phyloP scores from a whole-genome alignment of 768 basidiomycete species.

The Dioszegia aurantiaca region DNA sequence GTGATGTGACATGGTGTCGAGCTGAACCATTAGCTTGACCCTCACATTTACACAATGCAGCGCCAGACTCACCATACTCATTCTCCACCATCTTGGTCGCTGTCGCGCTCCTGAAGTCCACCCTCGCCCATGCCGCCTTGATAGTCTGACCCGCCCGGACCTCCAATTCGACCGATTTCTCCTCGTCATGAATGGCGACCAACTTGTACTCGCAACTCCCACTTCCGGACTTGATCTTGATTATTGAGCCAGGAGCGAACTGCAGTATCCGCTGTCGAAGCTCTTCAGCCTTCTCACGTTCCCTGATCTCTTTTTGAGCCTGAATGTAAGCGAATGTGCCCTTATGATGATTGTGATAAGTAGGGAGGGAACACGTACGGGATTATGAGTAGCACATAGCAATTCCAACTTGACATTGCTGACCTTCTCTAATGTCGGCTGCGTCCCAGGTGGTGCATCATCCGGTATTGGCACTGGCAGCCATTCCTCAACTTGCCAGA shows the following conservation, averaged over 20 bases:
- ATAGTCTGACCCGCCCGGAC: neutral
- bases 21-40: constrained; percentile 19
- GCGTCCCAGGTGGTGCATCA: constrained; percentile 20
- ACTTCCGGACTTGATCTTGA: constrained; percentile 78
- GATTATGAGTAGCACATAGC: constrained; percentile 84
- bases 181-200: constrained; percentile 41
- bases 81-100: constrained; percentile 27
- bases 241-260: constrained; percentile 67
- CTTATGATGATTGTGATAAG: too few relatives aligned
- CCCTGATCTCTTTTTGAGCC: constrained; percentile 72
- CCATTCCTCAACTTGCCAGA: constrained; percentile 43
- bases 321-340: constrained; percentile 49
- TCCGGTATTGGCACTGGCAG: constrained; percentile 15
- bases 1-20: constrained; percentile 13
- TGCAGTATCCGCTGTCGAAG: constrained; percentile 68
- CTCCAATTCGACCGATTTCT: constrained; percentile 21
- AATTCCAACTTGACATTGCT: constrained; percentile 72
- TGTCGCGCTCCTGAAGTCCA: constrained; percentile 28
- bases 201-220: constrained; percentile 85
- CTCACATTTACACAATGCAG: neutral
- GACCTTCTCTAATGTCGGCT: constrained; percentile 52
- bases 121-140: neutral
- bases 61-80: constrained; percentile 37
- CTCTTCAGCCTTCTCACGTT: constrained; percentile 69
- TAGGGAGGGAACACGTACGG: too few relatives aligned